Evolutionary conservation across 768 basidiomycete species (phyloP).

Genomic region (Trametes elegans): DNA sequence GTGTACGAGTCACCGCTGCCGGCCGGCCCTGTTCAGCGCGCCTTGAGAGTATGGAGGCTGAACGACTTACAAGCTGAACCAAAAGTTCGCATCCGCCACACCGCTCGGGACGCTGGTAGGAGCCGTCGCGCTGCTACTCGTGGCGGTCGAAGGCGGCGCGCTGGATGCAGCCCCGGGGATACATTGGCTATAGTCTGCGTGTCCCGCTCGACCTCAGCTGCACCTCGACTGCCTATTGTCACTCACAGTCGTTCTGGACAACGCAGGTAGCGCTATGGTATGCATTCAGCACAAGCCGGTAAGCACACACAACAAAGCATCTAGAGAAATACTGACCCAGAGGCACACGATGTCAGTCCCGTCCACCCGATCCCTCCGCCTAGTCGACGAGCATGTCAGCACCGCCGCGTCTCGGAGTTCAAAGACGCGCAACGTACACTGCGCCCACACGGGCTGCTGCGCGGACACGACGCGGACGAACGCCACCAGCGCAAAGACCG

Average conservation of each 20-base stretch:
- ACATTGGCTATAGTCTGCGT: slow-evolving; percentile 17
- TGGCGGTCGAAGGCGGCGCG: not conserved
- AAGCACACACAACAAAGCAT: too few species aligned
- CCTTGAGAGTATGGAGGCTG: not conserved
- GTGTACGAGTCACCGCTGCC: slow-evolving; percentile 60
- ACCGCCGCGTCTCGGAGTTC: not conserved
- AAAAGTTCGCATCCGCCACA: slow-evolving; percentile 36
- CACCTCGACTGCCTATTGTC: too few species aligned
- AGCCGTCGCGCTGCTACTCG: not conserved
- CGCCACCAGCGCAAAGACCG: slow-evolving; percentile 10
- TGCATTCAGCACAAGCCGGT: too few species aligned
- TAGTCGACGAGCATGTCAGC: not conserved
- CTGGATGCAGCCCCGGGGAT: slow-evolving; percentile 7
- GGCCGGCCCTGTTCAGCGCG: too few species aligned
- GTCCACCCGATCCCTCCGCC: slow-evolving; percentile 20
- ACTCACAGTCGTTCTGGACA: slow-evolving; percentile 10
- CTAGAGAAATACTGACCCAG: slow-evolving; percentile 12
- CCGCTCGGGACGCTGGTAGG: slow-evolving; percentile 9
- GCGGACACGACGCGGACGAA: slow-evolving; percentile 14
- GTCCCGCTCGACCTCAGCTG: not conserved
- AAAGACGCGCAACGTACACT: slow-evolving; percentile 8
- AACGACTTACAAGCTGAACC: slow-evolving; percentile 54
- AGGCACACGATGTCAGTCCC: slow-evolving; percentile 11
- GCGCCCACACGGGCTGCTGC: slow-evolving; percentile 20
- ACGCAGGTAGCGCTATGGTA: slow-evolving; percentile 10